These are phyloP conservation scores for Neohortaea acidophila DNA, from an alignment of 495 filamentous ascomycete genomes.

Conservation along the genomic window DNA sequence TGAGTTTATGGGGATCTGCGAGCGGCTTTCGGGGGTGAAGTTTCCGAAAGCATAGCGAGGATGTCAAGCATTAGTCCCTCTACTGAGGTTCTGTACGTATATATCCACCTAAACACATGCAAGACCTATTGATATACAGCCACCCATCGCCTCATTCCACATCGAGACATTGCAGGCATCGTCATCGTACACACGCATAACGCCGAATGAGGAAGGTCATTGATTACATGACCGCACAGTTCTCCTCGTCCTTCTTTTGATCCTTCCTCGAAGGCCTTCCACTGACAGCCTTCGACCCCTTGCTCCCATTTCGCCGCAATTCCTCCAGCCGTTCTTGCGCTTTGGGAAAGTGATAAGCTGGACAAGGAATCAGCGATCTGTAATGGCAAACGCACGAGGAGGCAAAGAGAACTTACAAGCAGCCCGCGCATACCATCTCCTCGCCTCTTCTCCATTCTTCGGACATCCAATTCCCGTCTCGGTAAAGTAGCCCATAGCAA, in stretches of 20 bases:
- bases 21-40: constrained; percentile 8
- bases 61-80: too few relatives aligned
- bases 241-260: constrained; percentile 68
- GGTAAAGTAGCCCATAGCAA: constrained; percentile 95
- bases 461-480: constrained; percentile 87
- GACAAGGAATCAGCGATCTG: constrained; percentile 8
- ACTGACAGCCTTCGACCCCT: constrained; percentile 40
- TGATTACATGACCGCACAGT: constrained; percentile 71
- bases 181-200: too few relatives aligned
- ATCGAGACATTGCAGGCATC: too few relatives aligned
- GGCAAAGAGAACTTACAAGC: constrained; percentile 55
- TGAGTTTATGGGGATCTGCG: constrained; percentile 14
- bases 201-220: too few relatives aligned
- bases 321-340: constrained; percentile 85
- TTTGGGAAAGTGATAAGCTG: constrained; percentile 88
- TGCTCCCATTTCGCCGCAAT: constrained; percentile 57
- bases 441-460: constrained; percentile 80
- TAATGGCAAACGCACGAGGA: neutral
- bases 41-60: too few relatives aligned
- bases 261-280: constrained; percentile 73
- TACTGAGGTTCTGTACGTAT: too few relatives aligned
- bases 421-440: constrained; percentile 95
- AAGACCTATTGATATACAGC: too few relatives aligned
- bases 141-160: too few relatives aligned
- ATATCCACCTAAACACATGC: too few relatives aligned